Percentiles rank a stretch among this genome's conserved stretches.
These are phyloP conservation scores for Colletotrichum kahawae DNA, from an alignment of 2,329 filamentous ascomycete genomes.

Conservation along the genomic window DNA sequence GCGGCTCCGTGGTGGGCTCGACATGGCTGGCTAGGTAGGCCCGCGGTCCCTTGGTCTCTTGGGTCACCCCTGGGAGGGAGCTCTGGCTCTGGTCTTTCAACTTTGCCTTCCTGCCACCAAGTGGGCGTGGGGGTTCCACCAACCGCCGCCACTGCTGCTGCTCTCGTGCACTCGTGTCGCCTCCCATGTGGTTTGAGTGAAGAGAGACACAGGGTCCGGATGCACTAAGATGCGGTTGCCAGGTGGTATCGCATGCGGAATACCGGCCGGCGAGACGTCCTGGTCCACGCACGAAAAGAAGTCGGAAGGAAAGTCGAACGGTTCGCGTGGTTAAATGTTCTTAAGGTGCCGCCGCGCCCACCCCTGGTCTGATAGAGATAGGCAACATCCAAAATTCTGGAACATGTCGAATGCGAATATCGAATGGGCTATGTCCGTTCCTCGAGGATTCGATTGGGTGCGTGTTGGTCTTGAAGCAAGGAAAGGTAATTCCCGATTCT, in stretches of 20 bases:
- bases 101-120: neutral
- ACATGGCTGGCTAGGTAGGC: neutral
- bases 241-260: neutral
- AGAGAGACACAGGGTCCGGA: neutral
- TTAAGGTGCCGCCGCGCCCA: neutral
- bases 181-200: neutral
- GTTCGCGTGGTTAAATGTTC: neutral
- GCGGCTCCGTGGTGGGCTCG: constrained; percentile 13
- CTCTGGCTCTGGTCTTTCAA: neutral
- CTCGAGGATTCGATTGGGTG: neutral
- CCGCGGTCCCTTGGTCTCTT: neutral
- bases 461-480: neutral
- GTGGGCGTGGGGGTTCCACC: constrained; percentile 14
- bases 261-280: neutral
- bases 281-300: constrained; percentile 21
- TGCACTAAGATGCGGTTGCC: neutral
- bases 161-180: neutral
- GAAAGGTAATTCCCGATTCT: neutral
- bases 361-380: neutral
- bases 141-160: neutral
- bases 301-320: constrained; percentile 2
- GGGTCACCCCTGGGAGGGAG: neutral
- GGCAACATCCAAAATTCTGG: neutral
- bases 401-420: neutral
- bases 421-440: neutral